Evolutionary conservation across 148 eudicot genomes (phyloP), one percentile per base, ranked within the genome.

Genomic region (Vaccinium vitisidaea): DNA sequence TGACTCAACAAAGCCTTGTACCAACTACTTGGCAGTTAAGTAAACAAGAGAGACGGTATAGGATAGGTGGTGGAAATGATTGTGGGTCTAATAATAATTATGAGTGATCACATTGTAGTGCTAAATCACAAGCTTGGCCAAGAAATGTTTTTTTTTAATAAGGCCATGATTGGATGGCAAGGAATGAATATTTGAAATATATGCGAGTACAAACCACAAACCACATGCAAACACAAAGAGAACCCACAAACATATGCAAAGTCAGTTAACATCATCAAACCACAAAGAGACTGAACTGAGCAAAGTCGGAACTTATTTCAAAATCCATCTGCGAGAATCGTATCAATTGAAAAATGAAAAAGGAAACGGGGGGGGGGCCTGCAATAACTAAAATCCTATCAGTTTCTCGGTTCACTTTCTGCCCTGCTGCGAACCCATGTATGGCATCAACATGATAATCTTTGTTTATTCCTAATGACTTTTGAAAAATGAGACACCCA

Each of bases 401-500:
- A 43, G 8, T 75, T 19, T 43, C 23, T 16, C 8, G 15, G 78
- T 43, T 75, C 52, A 75, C 8, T 75, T 75, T 43, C 53, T 75
- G n/a, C 25, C 5, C 14, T 43, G 53, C 78, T 43, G 25, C 53
- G 43, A 39, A 75, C 78, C 78, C 78, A 43, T 19, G 27, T 16
- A 75, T 43, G 77, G 79, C 54, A 75, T 75, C 53, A 75, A 46
- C 25, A 75, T 21, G 25, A 10, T 27, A 75, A 75, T 75, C 79
- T 69, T 75, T 21, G 23, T 7, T 21, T 21, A 75, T 21, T 46
- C 14, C 2, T 75, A 46, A 75, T 8, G 54, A 16, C 14, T 21
- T 5, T 46, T 46, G 78, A 48, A 46, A 75, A 43, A 46, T n/a
- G 25, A 75, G 13, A 48, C 5, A 43, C 23, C 23, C 6, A 4